A percentile compares a stretch with the other conserved stretches of the same genome.
Evolutionary conservation across 164 flowering plant species (phyloP).

Genomic region (Vitis rupestris): DNA sequence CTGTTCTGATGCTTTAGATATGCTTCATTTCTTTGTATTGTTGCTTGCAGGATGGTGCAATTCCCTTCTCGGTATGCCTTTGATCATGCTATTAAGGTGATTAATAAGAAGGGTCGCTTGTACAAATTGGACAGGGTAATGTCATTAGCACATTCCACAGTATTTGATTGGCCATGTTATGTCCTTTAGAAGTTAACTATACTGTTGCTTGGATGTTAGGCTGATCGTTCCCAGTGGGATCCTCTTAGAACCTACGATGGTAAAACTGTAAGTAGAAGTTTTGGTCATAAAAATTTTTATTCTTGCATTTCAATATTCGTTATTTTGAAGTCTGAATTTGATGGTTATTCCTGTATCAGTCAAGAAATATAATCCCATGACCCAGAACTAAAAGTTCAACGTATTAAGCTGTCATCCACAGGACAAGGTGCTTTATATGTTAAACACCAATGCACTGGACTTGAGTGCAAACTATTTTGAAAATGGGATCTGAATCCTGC

Average conservation of each 20-base stretch:
- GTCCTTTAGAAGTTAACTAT: background rate
- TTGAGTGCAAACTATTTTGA: background rate
- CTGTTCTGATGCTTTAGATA: background rate
- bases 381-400: background rate
- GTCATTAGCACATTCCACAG: background rate
- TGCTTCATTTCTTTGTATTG: slow-evolving; percentile 8
- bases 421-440: too few species aligned
- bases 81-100: slow-evolving; percentile 25
- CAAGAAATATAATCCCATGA: background rate
- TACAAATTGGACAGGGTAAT: slow-evolving; percentile 55
- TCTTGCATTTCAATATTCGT: background rate
- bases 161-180: background rate
- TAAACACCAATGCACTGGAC: background rate
- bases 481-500: background rate
- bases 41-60: slow-evolving; percentile 42
- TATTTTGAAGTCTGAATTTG: background rate
- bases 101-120: slow-evolving; percentile 33
- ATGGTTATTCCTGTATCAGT: background rate
- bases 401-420: background rate
- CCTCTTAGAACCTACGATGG: slow-evolving; percentile 46
- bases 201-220: slow-evolving; percentile 29
- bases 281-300: background rate
- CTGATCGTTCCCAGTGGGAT: slow-evolving; percentile 55
- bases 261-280: slow-evolving; percentile 52
- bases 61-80: slow-evolving; percentile 34